These are phyloP conservation scores for Saccharomycodes ludwigii DNA, from an alignment of 805 yeast genomes.

Conservation along the genomic window DNA sequence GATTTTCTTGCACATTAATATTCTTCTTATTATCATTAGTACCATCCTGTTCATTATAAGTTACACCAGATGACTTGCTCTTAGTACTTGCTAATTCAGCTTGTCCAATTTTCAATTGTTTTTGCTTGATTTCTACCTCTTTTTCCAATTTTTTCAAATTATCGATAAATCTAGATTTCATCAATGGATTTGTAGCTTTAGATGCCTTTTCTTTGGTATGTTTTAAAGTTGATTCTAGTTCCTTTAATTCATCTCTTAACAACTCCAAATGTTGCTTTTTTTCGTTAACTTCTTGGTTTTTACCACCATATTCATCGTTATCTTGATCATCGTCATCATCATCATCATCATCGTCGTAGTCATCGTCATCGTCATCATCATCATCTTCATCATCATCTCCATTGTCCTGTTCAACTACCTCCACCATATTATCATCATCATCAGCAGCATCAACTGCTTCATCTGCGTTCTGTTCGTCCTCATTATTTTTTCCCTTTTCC, in stretches of 20 bases:
- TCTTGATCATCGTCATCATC: conserved; percentile 35
- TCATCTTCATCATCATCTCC: conserved; percentile 23
- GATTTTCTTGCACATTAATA: conserved; percentile 15
- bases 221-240: conserved; percentile 63
- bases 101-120: conserved; percentile 39
- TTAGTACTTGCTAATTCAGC: conserved; percentile 13
- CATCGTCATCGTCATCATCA: conserved; percentile 30
- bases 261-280: conserved; percentile 59
- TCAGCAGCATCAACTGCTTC: conserved; percentile 17
- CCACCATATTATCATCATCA: conserved; percentile 11
- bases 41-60: not conserved
- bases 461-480: conserved; percentile 23
- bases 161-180: conserved; percentile 76
- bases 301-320: conserved; percentile 38
- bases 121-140: conserved; percentile 70
- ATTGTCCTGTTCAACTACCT: conserved; percentile 17
- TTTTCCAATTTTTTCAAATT: conserved; percentile 66
- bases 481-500: conserved; percentile 25
- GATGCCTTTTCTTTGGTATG: conserved; percentile 62
- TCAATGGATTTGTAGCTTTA: conserved; percentile 68
- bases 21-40: conserved; percentile 11
- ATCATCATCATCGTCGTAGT: conserved; percentile 34
- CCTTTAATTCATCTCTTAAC: conserved; percentile 74
- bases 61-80: not conserved
- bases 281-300: conserved; percentile 38